Percentiles rank a stretch among this genome's conserved stretches.
Conservation (phyloP, 2,329 filamentous ascomycete genomes). For the Basipetospora chlamydospora region DNA sequence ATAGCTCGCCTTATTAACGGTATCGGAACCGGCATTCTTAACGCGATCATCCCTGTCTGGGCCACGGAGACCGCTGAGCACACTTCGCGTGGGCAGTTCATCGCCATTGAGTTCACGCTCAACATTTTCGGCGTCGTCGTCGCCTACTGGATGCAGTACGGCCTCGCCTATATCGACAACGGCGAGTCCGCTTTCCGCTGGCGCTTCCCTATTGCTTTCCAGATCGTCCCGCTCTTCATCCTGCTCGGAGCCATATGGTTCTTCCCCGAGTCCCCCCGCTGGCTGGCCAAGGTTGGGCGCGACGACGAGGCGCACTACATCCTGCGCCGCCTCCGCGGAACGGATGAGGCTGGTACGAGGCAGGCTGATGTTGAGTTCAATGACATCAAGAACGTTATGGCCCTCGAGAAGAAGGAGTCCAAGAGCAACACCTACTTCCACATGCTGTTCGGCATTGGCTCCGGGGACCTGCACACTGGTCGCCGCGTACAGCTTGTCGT, state of each 20-base stretch:
- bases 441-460: conserved; percentile 54
- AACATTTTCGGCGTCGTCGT: conserved; percentile 59
- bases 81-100: conserved; percentile 52
- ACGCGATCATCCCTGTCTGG: conserved; percentile 58
- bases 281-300: conserved; percentile 50
- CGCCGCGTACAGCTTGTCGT: conserved; percentile 55
- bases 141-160: conserved; percentile 14
- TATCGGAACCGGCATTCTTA: conserved; percentile 54
- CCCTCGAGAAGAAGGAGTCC: conserved; percentile 46
- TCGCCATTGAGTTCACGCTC: conserved; percentile 58
- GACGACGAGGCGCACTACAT: conserved; percentile 54
- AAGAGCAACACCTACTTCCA: conserved; percentile 42
- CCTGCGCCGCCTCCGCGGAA: conserved; percentile 47
- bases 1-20: conserved; percentile 47
- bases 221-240: conserved; percentile 47
- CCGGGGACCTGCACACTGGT: conserved; percentile 50
- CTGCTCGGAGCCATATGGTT: conserved; percentile 45
- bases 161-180: conserved; percentile 44
- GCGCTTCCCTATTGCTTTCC: conserved; percentile 57
- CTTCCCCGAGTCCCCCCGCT: conserved; percentile 56
- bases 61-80: conserved; percentile 56
- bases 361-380: conserved; percentile 49
- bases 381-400: conserved; percentile 50
- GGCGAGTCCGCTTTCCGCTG: conserved; percentile 45
- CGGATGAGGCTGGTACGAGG: conserved; percentile 31